Percentiles rank a stretch among this genome's conserved stretches.
These are phyloP conservation scores for Penicillium simplicissimum DNA, from an alignment of 495 filamentous ascomycete species.

Conservation along the genomic window DNA sequence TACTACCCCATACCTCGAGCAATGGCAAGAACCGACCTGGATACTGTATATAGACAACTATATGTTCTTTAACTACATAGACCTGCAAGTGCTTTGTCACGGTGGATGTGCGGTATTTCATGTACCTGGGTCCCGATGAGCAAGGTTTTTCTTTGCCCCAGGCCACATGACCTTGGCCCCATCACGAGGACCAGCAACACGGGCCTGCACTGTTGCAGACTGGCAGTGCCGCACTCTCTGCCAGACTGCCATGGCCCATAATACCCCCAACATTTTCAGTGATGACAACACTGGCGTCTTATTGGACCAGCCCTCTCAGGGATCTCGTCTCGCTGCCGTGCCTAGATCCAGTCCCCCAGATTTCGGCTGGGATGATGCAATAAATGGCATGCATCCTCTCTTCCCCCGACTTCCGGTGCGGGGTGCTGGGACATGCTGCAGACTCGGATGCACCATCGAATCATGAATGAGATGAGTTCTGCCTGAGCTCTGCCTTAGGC, in stretches of 20 bases:
- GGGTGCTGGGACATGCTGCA: background rate
- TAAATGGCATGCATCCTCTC: background rate
- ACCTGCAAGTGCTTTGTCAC: background rate
- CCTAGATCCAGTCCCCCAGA: background rate
- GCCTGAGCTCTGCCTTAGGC: background rate
- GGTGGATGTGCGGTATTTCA: background rate
- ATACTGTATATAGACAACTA: background rate
- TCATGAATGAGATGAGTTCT: background rate
- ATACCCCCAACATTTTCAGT: background rate
- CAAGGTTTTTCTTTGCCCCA: background rate
- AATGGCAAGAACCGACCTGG: background rate
- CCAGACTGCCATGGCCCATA: no score
- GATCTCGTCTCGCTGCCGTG: background rate
- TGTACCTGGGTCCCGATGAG: background rate
- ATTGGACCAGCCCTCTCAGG: background rate
- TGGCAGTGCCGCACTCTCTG: background rate
- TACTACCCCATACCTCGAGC: background rate
- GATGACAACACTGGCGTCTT: background rate
- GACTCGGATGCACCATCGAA: background rate
- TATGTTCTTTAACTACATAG: background rate
- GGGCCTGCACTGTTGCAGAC: background rate
- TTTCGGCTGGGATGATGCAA: constrained; percentile 1
- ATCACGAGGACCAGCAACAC: constrained; percentile 1
- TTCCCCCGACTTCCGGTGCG: constrained; percentile 1
- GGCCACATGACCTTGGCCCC: background rate